Evolutionary conservation across 2,329 filamentous ascomycete genomes (phyloP).

Genomic region (Penicillium sp.): DNA sequence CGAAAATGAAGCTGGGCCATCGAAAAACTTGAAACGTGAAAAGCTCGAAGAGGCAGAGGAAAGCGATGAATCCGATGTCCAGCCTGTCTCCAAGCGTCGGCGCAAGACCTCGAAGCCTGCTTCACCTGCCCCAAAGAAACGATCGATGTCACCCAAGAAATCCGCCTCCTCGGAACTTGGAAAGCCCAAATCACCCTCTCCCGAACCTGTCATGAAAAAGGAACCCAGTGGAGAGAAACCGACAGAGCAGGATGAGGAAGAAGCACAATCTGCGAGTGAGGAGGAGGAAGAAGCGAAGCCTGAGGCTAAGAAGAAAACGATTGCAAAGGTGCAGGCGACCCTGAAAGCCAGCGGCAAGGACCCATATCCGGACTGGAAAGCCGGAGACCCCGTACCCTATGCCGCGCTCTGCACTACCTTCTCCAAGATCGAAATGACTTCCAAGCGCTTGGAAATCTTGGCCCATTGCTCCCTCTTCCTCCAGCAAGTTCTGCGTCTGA

Average conservation of each 20-base stretch:
- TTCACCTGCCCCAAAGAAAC: conserved; percentile 27
- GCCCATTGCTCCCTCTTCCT: conserved; percentile 87
- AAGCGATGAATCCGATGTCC: conserved; percentile 53
- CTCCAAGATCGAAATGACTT: conserved; percentile 89
- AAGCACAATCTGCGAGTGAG: conserved; percentile 44
- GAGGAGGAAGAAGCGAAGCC: conserved; percentile 62
- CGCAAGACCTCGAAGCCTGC: conserved; percentile 36
- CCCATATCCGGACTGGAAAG: conserved; percentile 91
- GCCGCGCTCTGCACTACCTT: conserved; percentile 92
- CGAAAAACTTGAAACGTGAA: conserved; percentile 36
- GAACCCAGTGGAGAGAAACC: conserved; percentile 46
- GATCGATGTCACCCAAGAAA: conserved; percentile 20
- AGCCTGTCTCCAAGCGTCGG: conserved; percentile 55
- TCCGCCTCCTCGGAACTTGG: conserved; percentile 14
- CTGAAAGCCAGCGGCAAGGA: conserved; percentile 65
- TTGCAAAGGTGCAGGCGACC: conserved; percentile 73
- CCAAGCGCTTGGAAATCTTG: conserved; percentile 80
- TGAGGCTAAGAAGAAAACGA: conserved; percentile 65
- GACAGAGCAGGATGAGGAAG: conserved; percentile 35
- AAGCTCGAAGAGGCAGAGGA: conserved; percentile 39
- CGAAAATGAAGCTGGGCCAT: conserved; percentile 11
- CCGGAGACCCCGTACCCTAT: conserved; percentile 84
- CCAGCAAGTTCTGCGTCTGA: conserved; percentile 87
- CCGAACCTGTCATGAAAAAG: conserved; percentile 28
- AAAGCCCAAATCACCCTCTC: conserved; percentile 18